Base-by-base conservation (phyloP, 768 basidiomycete genomes). In the Tulasnella sp. region DNA sequence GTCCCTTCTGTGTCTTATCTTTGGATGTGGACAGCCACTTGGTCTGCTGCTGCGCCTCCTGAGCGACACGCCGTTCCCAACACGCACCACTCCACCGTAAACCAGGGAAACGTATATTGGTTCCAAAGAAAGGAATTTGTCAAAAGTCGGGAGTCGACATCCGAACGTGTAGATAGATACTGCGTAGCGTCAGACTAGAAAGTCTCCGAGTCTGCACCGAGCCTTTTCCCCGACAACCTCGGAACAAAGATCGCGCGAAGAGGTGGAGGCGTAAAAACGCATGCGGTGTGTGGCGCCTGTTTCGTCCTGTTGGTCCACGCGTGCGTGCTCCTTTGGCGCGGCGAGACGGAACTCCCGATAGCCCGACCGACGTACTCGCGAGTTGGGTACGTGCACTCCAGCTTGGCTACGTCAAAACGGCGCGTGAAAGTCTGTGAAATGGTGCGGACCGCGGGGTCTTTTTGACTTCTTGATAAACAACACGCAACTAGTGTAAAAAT, bases 161-260 rank as follows among this genome's bases (percentile, higher is more conserved):
- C 62, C 62, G 62, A 68, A 68, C 62, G 62, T 68, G 62, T 68
- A 44, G 44, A 2, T 44, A 44, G 42, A 14, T 44, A 36, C 34
- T 31, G 62, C 62, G 34, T 31, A 68, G 34, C 27, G 62, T 16
- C 62, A 14, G n/a, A n/a, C 27, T 27, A 2, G 2, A 10, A 36
- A 68, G 34, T 68, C 62, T 68, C 62, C 62, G 62, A 68, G 62
- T 27, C 31, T 68, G 62, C 34, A 14, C 62, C 62, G 62, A 68
- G 31, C 62, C 62, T 68, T 68, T 68, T 68, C 62, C 36, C 62
- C 62, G 62, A 68, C 62, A 68, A n/a, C 62, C 31, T 68, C 62
- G 62, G 62, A 68, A 68, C 27, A 68, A 68, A 24, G 31, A 36
- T 16, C 31, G 62, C 62, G 27, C 34, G 62, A 34, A 10, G n/a